Evolutionary conservation across 139 green algal genomes (phyloP), one percentile per base, ranked within the genome.

Genomic region (Tetraselmis striata): DNA sequence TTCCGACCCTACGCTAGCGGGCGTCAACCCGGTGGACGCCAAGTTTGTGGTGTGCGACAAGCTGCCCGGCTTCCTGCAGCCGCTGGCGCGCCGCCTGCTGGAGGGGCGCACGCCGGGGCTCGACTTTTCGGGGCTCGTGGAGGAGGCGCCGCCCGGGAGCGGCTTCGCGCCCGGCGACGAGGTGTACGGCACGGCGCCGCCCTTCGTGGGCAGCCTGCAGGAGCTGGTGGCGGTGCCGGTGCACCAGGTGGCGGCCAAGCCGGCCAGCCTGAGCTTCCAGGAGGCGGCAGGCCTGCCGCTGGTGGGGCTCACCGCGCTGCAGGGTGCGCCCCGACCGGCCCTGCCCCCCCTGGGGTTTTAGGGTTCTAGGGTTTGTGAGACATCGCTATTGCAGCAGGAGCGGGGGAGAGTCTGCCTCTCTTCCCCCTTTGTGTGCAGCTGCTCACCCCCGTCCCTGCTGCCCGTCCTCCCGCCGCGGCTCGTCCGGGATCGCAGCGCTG

Each of bases 11-110:
- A n/a, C n/a, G n/a, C n/a, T n/a, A 67, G 30, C 29, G 45, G 81
- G 81, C 29, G 81, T 85, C 24, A 85, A 85, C 59, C 81, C 81
- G 26, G 81, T 85, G n/a, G 81, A 85, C 32, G 76, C 81, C 5
- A 85, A 85, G 76, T 78, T n/a, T 2, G 45, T 85, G 2, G 26
- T 81, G 25, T 77, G 30, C 45, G 81, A 85, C 76, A 85, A 85
- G 76, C 31, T 85, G 24, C 77, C 75, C 5, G 76, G 77, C 77
- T 30, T 23, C 22, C 11, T 31, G 28, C 77, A 59, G 28, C 79
- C 24, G 67, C 1, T 80, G 22, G 80, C 30, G 59, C 80, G 80
- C 74, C 30, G 59, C 2, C 2, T 30, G 1, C 32, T 85, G 22
- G 76, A 85, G 23, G 75, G 76, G 1, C 2, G 1, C 18, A 31